A percentile compares a stretch with the other conserved stretches of the same genome.
These are phyloP conservation scores for Histomonas meleagridis DNA, from an alignment of 208 protist species.

Conservation along the genomic window DNA sequence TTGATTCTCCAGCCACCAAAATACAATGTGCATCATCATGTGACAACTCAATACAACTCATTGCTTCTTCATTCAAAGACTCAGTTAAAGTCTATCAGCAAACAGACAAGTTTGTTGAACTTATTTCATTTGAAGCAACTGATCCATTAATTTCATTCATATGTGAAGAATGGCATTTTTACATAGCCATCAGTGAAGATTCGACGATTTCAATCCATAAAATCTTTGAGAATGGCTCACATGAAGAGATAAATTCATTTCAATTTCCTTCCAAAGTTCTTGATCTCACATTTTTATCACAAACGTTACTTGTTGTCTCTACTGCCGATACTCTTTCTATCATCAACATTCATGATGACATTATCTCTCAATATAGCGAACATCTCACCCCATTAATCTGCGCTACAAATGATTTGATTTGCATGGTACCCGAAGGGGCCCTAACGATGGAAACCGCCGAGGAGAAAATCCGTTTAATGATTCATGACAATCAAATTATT, in stretches of 20 bases:
- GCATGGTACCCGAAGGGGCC: neutral
- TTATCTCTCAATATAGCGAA: neutral
- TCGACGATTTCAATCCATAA: neutral
- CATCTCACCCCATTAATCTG: neutral
- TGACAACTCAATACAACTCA: neutral
- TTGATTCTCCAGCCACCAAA: neutral
- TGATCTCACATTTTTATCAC: neutral
- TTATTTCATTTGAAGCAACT: neutral
- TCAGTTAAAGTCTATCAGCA: neutral
- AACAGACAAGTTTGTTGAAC: neutral
- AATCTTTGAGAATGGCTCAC: neutral
- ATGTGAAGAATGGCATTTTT: neutral
- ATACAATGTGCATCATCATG: neutral
- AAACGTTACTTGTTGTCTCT: neutral
- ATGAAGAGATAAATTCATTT: neutral
- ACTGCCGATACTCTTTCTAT: neutral
- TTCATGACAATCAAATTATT: neutral
- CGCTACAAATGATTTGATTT: neutral
- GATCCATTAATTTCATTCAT: neutral
- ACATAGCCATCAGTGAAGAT: neutral
- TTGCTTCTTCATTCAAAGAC: neutral
- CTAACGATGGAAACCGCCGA: neutral
- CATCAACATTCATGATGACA: neutral
- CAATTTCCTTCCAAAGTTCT: neutral
- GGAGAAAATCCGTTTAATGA: neutral